Evolutionary conservation across 1,139 yeast genomes (phyloP).

Genomic region (Scheffersomyces titani): DNA sequence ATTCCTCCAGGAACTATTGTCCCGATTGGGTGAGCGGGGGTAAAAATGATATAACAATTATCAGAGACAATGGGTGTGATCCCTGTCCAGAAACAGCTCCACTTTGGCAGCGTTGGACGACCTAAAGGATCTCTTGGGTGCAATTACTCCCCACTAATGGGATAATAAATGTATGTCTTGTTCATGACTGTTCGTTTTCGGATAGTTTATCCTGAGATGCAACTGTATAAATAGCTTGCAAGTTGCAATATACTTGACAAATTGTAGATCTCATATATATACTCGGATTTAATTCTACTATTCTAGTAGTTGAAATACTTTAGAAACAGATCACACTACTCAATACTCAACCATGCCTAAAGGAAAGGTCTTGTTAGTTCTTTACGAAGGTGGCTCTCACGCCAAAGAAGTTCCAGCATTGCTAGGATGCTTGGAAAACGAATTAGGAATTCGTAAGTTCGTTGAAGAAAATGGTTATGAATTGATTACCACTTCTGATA

Average conservation of each 20-base stretch:
- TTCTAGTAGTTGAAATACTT: not conserved
- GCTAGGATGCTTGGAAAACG: constrained; percentile 74
- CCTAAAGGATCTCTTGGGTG: not conserved
- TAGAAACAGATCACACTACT: not conserved
- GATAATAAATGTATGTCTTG: not conserved
- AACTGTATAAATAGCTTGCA: not conserved
- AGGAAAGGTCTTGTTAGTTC: constrained; percentile 55
- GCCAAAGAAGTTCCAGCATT: constrained; percentile 62
- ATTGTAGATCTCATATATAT: not conserved
- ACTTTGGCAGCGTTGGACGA: not conserved
- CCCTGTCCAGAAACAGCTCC: not conserved
- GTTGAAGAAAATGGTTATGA: constrained; percentile 70
- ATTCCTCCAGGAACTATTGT: not conserved
- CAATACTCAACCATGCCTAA: constrained; percentile 13
- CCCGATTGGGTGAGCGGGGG: not conserved
- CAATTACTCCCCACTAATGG: not conserved
- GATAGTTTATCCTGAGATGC: not conserved
- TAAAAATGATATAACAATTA: not conserved
- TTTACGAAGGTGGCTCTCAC: constrained; percentile 57
- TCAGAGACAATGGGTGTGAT: not conserved
- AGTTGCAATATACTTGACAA: not conserved
- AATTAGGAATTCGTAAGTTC: constrained; percentile 68
- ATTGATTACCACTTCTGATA: constrained; percentile 64
- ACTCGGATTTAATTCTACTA: not conserved
- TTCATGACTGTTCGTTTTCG: not conserved